Conservation (phyloP, 345 rosid species). For the Balakata baccata region DNA sequence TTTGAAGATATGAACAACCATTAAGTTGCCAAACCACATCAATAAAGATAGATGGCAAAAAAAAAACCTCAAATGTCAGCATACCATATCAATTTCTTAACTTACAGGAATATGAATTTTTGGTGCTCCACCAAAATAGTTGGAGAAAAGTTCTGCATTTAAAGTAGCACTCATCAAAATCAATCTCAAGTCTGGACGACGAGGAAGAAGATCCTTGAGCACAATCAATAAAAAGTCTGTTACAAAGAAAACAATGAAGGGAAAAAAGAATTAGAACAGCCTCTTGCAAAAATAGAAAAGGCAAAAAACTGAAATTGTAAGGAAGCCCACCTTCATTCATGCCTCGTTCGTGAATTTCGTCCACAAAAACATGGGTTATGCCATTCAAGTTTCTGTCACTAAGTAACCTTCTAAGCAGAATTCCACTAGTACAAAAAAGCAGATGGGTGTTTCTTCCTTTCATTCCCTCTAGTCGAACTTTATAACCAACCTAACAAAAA, state of each 20-base stretch:
- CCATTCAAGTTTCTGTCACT: slow-evolving; percentile 90
- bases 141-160: slow-evolving; percentile 94
- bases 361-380: slow-evolving; percentile 93
- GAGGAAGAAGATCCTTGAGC: slow-evolving; percentile 94
- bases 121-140: slow-evolving; percentile 85
- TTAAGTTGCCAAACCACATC: slow-evolving; percentile 11
- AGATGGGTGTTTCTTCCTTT: slow-evolving; percentile 91
- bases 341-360: slow-evolving; percentile 98
- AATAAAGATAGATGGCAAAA: not conserved
- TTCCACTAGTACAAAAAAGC: slow-evolving; percentile 97
- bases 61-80: not conserved
- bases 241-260: slow-evolving; percentile 15
- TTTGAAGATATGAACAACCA: not conserved
- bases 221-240: slow-evolving; percentile 92
- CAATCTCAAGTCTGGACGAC: slow-evolving; percentile 89
- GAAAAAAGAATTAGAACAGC: not conserved
- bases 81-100: slow-evolving; percentile 4
- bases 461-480: slow-evolving; percentile 97
- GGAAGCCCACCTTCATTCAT: slow-evolving; percentile 86
- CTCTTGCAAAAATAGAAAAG: not conserved
- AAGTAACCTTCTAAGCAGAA: slow-evolving; percentile 78
- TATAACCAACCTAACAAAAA: slow-evolving; percentile 91
- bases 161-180: slow-evolving; percentile 97
- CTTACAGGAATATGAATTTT: slow-evolving; percentile 90
- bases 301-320: slow-evolving; percentile 2